These are phyloP conservation scores for Fusarium camptoceras DNA, from an alignment of 2,329 filamentous ascomycete genomes.

Conservation along the genomic window DNA sequence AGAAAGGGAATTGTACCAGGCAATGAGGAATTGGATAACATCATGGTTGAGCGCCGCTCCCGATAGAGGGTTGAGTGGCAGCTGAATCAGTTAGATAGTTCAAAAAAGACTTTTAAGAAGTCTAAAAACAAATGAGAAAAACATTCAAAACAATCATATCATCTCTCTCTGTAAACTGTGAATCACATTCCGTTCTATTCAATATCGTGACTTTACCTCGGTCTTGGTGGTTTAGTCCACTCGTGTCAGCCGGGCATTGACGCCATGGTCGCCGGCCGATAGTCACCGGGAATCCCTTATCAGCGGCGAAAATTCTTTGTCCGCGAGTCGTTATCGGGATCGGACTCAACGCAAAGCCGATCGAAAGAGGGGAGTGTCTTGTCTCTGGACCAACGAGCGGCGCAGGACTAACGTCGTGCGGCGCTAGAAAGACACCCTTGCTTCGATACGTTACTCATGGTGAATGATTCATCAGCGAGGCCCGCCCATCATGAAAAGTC, in stretches of 20 bases:
- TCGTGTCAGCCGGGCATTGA: constrained; percentile 22
- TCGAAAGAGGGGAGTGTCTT: constrained; percentile 4
- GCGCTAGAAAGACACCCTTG: constrained; percentile 13
- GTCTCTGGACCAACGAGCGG: constrained; percentile 28
- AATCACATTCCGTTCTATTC: not conserved
- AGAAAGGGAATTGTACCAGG: constrained; percentile 28
- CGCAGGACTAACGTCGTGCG: constrained; percentile 1
- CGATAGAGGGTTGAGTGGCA: constrained; percentile 44
- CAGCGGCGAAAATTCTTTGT: constrained; percentile 35
- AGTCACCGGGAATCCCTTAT: constrained; percentile 26
- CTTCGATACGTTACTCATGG: constrained; percentile 20
- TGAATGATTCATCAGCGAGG: constrained; percentile 42
- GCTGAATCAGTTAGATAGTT: constrained; percentile 42
- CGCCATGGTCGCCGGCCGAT: constrained; percentile 25
- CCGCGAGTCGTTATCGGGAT: constrained; percentile 30
- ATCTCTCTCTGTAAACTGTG: constrained; percentile 13
- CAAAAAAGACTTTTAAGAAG: constrained; percentile 22
- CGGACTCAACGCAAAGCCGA: constrained; percentile 36
- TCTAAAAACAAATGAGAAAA: constrained; percentile 36
- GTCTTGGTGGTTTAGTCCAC: constrained; percentile 12
- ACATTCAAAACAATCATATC: constrained; percentile 33
- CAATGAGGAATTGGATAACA: constrained; percentile 32
- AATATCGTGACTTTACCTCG: constrained; percentile 5
- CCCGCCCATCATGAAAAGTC: constrained; percentile 25
- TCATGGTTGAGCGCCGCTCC: constrained; percentile 41